These are phyloP conservation scores for Ganoderma leucocontextum DNA, from an alignment of 1,284 basidiomycete genomes.

Conservation along the genomic window DNA sequence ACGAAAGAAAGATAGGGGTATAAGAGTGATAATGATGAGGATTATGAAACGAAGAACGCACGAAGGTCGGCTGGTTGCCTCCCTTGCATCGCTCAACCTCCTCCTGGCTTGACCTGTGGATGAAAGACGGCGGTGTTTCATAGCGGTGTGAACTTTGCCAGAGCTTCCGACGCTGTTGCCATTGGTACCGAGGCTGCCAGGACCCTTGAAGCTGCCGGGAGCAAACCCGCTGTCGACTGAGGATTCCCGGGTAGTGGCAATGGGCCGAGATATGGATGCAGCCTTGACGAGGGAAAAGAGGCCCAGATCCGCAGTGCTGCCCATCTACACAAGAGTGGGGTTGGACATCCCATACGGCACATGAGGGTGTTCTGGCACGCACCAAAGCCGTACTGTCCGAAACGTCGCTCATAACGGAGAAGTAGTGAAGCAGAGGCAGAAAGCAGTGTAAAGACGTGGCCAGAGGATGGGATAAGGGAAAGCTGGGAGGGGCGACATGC, in stretches of 20 bases:
- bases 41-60: constrained; percentile 50
- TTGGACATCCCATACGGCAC: background rate
- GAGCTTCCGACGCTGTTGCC: constrained; percentile 33
- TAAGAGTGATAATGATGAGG: constrained; percentile 14
- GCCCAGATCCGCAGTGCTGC: constrained; percentile 45
- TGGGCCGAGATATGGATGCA: constrained; percentile 58
- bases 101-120: constrained; percentile 73
- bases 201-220: constrained; percentile 43
- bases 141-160: constrained; percentile 40
- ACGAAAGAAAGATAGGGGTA: constrained; percentile 22
- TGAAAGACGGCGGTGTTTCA: constrained; percentile 69
- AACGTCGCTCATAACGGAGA: constrained; percentile 22
- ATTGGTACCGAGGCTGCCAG: constrained; percentile 39
- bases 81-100: constrained; percentile 77
- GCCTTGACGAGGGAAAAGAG: constrained; percentile 74
- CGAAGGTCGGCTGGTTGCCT: constrained; percentile 75
- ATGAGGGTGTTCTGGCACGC: constrained; percentile 7
- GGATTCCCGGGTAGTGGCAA: constrained; percentile 46
- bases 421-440: constrained; percentile 15
- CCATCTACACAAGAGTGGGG: constrained; percentile 22
- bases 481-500: constrained; percentile 24
- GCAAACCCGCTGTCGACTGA: constrained; percentile 36
- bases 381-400: constrained; percentile 23
- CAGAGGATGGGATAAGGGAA: constrained; percentile 14
- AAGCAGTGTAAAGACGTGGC: constrained; percentile 22